Percentiles rank a stretch among this genome's conserved stretches.
phyloP scores from a whole-genome alignment of 2,329 filamentous ascomycete genomes.

The Monosporascus ibericus region DNA sequence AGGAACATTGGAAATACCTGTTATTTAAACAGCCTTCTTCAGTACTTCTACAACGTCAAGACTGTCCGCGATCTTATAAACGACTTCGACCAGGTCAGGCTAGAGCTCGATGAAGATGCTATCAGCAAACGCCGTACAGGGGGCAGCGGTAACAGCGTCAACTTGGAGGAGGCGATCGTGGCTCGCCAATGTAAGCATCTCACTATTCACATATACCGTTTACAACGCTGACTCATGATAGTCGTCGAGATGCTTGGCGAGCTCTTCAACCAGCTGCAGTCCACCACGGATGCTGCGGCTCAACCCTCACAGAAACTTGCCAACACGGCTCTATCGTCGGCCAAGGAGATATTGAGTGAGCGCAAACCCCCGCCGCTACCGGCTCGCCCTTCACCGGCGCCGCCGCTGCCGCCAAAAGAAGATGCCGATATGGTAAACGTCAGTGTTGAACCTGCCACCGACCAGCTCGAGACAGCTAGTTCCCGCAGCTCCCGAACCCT shows the following conservation, averaged over 20 bases:
- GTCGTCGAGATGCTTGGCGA: constrained; percentile 68
- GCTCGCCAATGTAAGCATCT: constrained; percentile 67
- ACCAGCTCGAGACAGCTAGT: constrained; percentile 36
- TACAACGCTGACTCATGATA: constrained; percentile 28
- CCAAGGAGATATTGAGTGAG: constrained; percentile 26
- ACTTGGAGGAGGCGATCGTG: constrained; percentile 52
- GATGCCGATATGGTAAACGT: constrained; percentile 31
- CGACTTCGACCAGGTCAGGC: constrained; percentile 64
- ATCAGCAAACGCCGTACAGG: constrained; percentile 67
- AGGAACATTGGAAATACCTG: constrained; percentile 96
- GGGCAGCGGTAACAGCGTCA: constrained; percentile 49
- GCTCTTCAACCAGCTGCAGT: constrained; percentile 67
- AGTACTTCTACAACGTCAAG: constrained; percentile 88
- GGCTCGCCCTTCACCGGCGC: constrained; percentile 37
- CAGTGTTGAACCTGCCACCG: constrained; percentile 24
- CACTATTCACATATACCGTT: background rate
- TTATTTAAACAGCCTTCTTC: constrained; percentile 92
- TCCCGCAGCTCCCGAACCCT: constrained; percentile 47
- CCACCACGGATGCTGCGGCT: constrained; percentile 54
- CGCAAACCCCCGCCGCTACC: constrained; percentile 43
- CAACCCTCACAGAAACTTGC: constrained; percentile 72
- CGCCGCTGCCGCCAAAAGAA: constrained; percentile 23
- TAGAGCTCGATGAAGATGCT: constrained; percentile 58
- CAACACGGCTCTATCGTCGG: constrained; percentile 65
- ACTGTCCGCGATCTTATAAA: constrained; percentile 76